Evolutionary conservation across 78 protist genomes (phyloP).

Genomic region (Polysphondylium violaceum): DNA sequence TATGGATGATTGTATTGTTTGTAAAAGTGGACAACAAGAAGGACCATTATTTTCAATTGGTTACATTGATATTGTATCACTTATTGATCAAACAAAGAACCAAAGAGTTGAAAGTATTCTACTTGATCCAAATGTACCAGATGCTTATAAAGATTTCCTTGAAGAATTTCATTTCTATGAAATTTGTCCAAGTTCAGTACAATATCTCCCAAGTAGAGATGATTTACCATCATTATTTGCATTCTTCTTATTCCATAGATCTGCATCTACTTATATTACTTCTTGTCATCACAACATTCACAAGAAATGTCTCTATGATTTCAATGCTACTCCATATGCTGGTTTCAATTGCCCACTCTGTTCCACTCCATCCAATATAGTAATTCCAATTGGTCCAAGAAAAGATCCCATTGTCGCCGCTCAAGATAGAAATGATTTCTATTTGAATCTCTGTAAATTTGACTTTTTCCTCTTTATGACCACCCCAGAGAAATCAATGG

Average conservation of each 20-base stretch:
- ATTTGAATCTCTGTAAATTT: constrained; percentile 22
- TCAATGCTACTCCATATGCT: constrained; percentile 8
- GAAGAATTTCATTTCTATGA: constrained; percentile 22
- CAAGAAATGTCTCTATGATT: constrained; percentile 30
- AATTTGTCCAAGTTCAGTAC: constrained; percentile 46
- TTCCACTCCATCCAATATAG: constrained; percentile 23
- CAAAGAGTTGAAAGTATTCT: constrained; percentile 6
- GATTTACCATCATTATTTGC: constrained; percentile 56
- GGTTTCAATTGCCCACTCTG: constrained; percentile 74
- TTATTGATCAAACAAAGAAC: constrained; percentile 3
- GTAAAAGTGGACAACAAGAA: constrained; percentile 44
- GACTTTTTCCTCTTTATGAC: constrained; percentile 46
- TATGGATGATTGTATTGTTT: constrained; percentile 59
- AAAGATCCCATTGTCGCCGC: background rate
- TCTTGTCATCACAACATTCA: constrained; percentile 68
- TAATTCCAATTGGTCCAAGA: constrained; percentile 16
- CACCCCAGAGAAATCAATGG: background rate
- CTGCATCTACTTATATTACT: constrained; percentile 52
- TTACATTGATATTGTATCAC: constrained; percentile 41
- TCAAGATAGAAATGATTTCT: constrained; percentile 38
- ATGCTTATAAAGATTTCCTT: constrained; percentile 31
- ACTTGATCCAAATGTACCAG: constrained; percentile 22
- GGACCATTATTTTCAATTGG: constrained; percentile 57
- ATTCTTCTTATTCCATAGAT: constrained; percentile 33
- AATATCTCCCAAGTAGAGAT: constrained; percentile 38